These are phyloP conservation scores for Neurospora hispaniola DNA, from an alignment of 495 filamentous ascomycete genomes.

Conservation along the genomic window DNA sequence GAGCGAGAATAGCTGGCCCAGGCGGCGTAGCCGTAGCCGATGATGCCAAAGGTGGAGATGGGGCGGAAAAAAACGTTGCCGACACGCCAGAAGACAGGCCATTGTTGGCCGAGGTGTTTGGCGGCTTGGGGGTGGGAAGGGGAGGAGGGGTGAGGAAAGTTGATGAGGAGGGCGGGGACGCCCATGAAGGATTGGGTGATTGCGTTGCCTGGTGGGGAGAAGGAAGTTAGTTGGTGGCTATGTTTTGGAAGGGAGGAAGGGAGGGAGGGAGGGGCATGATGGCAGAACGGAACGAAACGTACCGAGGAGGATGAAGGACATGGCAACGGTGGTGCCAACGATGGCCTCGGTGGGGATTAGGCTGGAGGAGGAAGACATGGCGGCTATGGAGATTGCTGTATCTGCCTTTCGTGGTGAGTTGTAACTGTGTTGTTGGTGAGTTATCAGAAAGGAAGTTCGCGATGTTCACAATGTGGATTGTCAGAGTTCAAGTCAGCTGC, in stretches of 20 bases:
- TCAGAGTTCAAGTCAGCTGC: neutral
- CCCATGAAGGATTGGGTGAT: slow-evolving; percentile 44
- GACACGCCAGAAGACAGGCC: slow-evolving; percentile 37
- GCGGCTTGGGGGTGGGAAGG: slow-evolving; percentile 27
- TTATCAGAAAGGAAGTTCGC: neutral
- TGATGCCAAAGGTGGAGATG: slow-evolving; percentile 35
- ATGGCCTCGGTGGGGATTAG: slow-evolving; percentile 17
- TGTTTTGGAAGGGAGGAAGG: neutral
- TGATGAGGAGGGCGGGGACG: slow-evolving; percentile 34
- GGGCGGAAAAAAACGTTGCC: slow-evolving; percentile 40
- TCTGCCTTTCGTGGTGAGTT: neutral
- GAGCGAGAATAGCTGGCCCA: slow-evolving; percentile 14
- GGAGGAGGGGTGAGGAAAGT: slow-evolving; percentile 33
- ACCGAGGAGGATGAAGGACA: slow-evolving; percentile 38
- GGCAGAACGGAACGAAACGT: neutral
- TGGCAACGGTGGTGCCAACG: slow-evolving; percentile 27
- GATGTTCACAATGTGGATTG: neutral
- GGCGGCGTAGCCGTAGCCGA: slow-evolving; percentile 34
- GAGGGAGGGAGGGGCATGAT: neutral
- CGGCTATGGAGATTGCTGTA: neutral
- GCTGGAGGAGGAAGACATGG: neutral
- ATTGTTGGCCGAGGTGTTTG: slow-evolving; percentile 33
- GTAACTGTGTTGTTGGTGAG: neutral
- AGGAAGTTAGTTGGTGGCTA: neutral
- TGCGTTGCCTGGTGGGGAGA: slow-evolving; percentile 29